phyloP scores from a whole-genome alignment of 2,329 filamentous ascomycete species.

The Colletotrichum navitas region DNA sequence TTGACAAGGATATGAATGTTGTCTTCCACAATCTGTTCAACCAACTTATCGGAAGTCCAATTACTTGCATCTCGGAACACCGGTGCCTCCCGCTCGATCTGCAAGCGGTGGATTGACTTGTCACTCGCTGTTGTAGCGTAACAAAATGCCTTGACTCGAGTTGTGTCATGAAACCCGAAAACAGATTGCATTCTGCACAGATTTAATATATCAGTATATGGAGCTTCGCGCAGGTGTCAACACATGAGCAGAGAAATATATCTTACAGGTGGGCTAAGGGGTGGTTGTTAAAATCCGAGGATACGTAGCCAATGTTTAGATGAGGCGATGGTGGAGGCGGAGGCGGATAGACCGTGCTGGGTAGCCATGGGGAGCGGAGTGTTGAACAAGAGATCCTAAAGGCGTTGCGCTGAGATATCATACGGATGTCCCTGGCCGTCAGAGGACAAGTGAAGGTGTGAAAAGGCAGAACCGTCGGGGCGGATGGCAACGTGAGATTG shows the following conservation, averaged over 20 bases:
- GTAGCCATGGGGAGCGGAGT: slow-evolving; percentile 87
- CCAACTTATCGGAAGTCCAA: slow-evolving; percentile 87
- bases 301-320: slow-evolving; percentile 95
- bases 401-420: slow-evolving; percentile 95
- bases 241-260: not conserved
- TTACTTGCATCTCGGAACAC: slow-evolving; percentile 89
- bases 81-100: slow-evolving; percentile 93
- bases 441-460: slow-evolving; percentile 97
- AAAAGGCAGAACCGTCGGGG: slow-evolving; percentile 95
- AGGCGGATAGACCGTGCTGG: slow-evolving; percentile 83
- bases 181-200: slow-evolving; percentile 88
- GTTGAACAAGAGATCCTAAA: slow-evolving; percentile 93
- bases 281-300: slow-evolving; percentile 99
- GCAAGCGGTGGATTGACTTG: slow-evolving; percentile 86
- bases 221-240: not conserved
- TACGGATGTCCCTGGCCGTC: slow-evolving; percentile 89
- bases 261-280: slow-evolving; percentile 87
- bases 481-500: slow-evolving; percentile 81
- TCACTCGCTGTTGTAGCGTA: slow-evolving; percentile 96
- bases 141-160: slow-evolving; percentile 85
- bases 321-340: slow-evolving; percentile 84
- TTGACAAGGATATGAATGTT: slow-evolving; percentile 96
- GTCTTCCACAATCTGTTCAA: slow-evolving; percentile 88
- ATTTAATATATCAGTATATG: slow-evolving; percentile 19
- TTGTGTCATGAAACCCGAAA: slow-evolving; percentile 87